Evolutionary conservation across 1,284 basidiomycete species (phyloP).

Genomic region (Xanthoconium separans): DNA sequence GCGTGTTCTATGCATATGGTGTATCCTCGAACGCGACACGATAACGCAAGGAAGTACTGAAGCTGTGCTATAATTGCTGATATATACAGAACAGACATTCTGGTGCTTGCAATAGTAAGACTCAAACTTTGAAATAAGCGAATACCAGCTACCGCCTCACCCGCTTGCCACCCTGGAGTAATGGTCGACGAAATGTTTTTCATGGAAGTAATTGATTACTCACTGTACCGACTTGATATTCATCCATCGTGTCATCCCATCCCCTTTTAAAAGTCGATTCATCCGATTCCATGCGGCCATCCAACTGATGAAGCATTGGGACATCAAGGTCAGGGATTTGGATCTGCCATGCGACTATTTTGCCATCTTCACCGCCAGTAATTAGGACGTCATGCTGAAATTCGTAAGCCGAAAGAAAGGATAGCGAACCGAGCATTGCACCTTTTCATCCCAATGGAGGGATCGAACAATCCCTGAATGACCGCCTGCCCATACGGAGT

Average conservation of each 20-base stretch:
- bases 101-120: neutral
- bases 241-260: conserved; percentile 22
- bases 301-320: conserved; percentile 1
- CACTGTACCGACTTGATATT: conserved; percentile 11
- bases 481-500: conserved; percentile 49
- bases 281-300: conserved; percentile 15
- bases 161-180: conserved; percentile 23
- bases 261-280: conserved; percentile 22
- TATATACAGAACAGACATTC: neutral
- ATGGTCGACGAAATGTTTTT: neutral
- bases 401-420: conserved; percentile 2
- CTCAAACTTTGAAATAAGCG: neutral
- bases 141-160: conserved; percentile 10
- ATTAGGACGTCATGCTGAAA: conserved; percentile 47
- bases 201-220: conserved; percentile 1
- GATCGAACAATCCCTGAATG: conserved; percentile 59
- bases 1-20: conserved; percentile 27
- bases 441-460: conserved; percentile 55
- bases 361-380: conserved; percentile 64
- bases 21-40: conserved; percentile 14
- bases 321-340: conserved; percentile 3
- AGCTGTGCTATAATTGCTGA: neutral
- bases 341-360: conserved; percentile 50
- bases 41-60: neutral
- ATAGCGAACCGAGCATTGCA: conserved; percentile 23